A percentile compares a stretch with the other conserved stretches of the same genome.
These are phyloP conservation scores for Lenwebbia sp. DNA, from an alignment of 345 rosid species.

Conservation along the genomic window DNA sequence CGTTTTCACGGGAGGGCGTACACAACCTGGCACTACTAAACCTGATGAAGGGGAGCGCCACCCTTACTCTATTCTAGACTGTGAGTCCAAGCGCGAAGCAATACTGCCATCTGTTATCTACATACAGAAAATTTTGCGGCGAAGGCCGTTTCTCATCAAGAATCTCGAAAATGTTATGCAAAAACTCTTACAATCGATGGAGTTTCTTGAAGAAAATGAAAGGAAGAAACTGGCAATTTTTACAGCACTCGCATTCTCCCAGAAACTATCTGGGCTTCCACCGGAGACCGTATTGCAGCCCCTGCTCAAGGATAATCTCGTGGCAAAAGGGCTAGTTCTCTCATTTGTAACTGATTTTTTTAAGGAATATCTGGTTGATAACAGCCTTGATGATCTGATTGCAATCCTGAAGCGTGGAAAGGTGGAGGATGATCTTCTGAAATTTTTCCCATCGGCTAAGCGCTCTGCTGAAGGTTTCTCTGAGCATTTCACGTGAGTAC, in stretches of 20 bases:
- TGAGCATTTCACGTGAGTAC: conserved; percentile 93
- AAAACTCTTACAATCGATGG: conserved; percentile 88
- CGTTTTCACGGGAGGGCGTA: conserved; percentile 93
- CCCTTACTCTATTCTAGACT: conserved; percentile 74
- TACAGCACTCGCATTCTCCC: conserved; percentile 96
- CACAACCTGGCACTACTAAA: conserved; percentile 94
- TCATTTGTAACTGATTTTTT: conserved; percentile 88
- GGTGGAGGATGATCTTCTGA: conserved; percentile 86
- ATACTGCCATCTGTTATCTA: conserved; percentile 83
- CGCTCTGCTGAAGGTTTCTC: conserved; percentile 84
- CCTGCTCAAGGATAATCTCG: conserved; percentile 93
- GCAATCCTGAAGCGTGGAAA: conserved; percentile 88
- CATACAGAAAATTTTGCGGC: conserved; percentile 76
- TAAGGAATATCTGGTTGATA: conserved; percentile 92
- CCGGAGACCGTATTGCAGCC: conserved; percentile 98
- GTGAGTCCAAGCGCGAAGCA: conserved; percentile 73
- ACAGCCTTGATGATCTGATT: conserved; percentile 94
- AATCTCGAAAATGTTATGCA: conserved; percentile 93
- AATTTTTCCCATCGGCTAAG: conserved; percentile 73
- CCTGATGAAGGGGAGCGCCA: conserved; percentile 99
- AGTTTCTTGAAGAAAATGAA: conserved; percentile 93
- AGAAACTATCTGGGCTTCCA: conserved; percentile 95
- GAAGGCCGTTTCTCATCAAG: conserved; percentile 94
- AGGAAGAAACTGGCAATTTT: conserved; percentile 98
- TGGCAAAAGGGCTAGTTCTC: conserved; percentile 98